Evolutionary conservation across 2,329 filamentous ascomycete species (phyloP), one percentile per base, ranked within the genome.

Genomic region (Phaeosphaeria sp.): DNA sequence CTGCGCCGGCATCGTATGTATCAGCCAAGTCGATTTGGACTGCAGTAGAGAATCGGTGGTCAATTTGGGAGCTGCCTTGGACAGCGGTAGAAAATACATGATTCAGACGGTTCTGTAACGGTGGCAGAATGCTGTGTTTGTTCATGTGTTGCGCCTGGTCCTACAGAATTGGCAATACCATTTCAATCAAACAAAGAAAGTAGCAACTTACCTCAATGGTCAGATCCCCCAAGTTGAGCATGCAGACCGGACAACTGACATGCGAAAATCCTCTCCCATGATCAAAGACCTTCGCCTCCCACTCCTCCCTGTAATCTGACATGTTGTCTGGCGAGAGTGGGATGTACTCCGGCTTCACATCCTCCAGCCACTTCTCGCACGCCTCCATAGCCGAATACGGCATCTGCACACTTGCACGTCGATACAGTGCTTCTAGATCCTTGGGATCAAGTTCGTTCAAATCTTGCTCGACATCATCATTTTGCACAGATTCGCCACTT

Each of bases 251-350:
- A 47, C 51, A 53, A 18, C 15, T 25, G 6, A 53, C 18, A 25
- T 47, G 20, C 40, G 46, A 40, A 3, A 25, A 17, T 9, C 17
- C 43, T 15, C 6, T 30, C 9, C 11, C 21, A 33, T 24, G 22
- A n/a, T 53, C 48, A 21, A 64, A 36, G 44, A 67, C 61, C 18
- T 42, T 22, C 5, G 51, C 30, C 45, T 67, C 65, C 65, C 65
- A 66, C 13, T 30, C 47, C 15, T 53, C 51, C 6, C 30, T 17
- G 20, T 20, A 33, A 4, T 39, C 18, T 4, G 52, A 33, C 17
- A 55, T 6, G 15, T 6, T 36, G 18, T 51, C 30, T 15, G 36
- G 17, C n/a, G 46, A 27, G 1, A 45, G 20, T n/a, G 47, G 51
- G n/a, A 24, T 40, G 21, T 48, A 47, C 3, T 33, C 21, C 13